Conservation (phyloP, 768 basidiomycete species). For the Guyanaporus albipodus region DNA sequence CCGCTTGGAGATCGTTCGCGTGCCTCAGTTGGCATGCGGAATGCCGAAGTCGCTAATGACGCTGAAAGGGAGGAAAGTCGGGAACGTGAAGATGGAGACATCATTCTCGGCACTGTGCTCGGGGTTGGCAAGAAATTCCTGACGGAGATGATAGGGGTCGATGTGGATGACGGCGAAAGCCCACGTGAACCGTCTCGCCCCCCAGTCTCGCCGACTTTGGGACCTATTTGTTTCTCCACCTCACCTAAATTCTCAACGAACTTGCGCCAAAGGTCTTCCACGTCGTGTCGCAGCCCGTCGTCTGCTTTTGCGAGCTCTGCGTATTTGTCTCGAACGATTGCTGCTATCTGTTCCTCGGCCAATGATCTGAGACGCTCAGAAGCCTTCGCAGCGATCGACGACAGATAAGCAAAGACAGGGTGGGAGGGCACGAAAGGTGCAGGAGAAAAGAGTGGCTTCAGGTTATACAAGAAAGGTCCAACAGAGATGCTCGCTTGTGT, state of each 20-base stretch:
- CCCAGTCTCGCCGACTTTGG: conserved; percentile 13
- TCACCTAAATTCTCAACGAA: conserved; percentile 48
- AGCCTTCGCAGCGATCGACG: conserved; percentile 50
- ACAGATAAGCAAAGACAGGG: conserved; percentile 62
- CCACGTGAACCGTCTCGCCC: conserved; percentile 22
- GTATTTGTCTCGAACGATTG: conserved; percentile 50
- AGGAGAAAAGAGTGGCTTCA: conserved; percentile 65
- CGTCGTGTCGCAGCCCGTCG: conserved; percentile 48
- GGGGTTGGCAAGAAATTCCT: conserved; percentile 55
- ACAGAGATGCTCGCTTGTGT: conserved; percentile 24
- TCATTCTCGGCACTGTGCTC: conserved; percentile 33
- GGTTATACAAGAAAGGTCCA: conserved; percentile 43
- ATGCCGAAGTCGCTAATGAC: conserved; percentile 60
- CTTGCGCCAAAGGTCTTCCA: conserved; percentile 59
- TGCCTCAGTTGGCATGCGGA: conserved; percentile 31
- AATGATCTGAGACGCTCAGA: conserved; percentile 51
- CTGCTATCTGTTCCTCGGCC: conserved; percentile 56
- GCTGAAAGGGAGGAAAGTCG: conserved; percentile 63
- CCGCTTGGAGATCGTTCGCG: conserved; percentile 14
- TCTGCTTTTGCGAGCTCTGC: conserved; percentile 57
- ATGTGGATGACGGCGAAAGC: conserved; percentile 12
- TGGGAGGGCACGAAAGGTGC: conserved; percentile 76
- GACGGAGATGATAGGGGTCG: conserved; percentile 38
- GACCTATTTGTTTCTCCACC: conserved; percentile 38
- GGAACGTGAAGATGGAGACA: conserved; percentile 36